These are phyloP conservation scores for Boletus subcaerulescens DNA, from an alignment of 768 basidiomycete species.

Conservation along the genomic window DNA sequence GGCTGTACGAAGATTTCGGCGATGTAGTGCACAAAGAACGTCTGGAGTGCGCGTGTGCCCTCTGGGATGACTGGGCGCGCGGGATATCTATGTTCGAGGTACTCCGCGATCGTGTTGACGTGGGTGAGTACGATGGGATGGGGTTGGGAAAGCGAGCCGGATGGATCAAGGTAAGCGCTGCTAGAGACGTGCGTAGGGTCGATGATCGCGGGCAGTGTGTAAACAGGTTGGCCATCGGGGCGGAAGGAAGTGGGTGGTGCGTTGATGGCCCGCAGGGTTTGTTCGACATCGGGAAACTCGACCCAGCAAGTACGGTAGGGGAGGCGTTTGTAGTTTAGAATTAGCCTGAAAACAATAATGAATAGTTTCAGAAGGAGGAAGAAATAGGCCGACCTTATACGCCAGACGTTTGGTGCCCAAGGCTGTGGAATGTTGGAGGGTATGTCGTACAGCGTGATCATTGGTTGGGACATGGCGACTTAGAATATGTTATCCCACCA, in stretches of 20 bases:
- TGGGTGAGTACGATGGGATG: constrained; percentile 56
- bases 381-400: constrained; percentile 50
- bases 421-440: constrained; percentile 57
- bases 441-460: constrained; percentile 66
- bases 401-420: constrained; percentile 79
- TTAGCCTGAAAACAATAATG: constrained; percentile 45
- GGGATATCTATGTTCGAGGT: constrained; percentile 66
- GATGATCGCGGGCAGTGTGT: constrained; percentile 67
- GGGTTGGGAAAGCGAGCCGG: constrained; percentile 31
- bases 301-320: constrained; percentile 69
- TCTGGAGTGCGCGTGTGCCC: constrained; percentile 64
- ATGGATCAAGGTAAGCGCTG: not conserved
- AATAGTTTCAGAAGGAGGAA: not conserved
- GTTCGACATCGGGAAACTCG: constrained; percentile 66
- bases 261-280: constrained; percentile 52
- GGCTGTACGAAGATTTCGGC: constrained; percentile 65
- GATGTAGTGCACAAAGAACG: constrained; percentile 67
- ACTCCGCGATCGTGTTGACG: constrained; percentile 62
- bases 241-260: constrained; percentile 55
- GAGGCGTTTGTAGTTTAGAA: constrained; percentile 75
- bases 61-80: constrained; percentile 70
- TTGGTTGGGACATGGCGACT: constrained; percentile 41
- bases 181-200: constrained; percentile 40
- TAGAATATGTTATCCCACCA: not conserved
- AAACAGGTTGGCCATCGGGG: constrained; percentile 58